Percentiles rank a stretch among this genome's conserved stretches.
phyloP scores from a whole-genome alignment of 2,329 filamentous ascomycete species.

The Penicillium sclerotigenum region DNA sequence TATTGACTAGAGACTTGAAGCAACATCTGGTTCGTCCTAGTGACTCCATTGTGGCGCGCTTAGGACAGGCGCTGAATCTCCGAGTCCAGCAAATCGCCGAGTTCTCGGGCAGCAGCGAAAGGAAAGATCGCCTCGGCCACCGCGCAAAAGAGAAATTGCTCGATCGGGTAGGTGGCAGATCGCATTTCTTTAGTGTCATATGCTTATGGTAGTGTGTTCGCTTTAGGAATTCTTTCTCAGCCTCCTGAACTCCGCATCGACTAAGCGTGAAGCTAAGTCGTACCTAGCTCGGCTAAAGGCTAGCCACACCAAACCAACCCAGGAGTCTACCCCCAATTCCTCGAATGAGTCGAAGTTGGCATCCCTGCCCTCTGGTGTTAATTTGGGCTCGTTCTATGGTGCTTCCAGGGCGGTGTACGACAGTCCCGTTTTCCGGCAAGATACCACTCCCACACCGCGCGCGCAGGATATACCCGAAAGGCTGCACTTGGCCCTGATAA shows the following conservation, averaged over 20 bases:
- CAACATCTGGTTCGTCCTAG: conserved; percentile 20
- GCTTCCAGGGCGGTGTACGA: conserved; percentile 57
- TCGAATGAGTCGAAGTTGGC: conserved; percentile 14
- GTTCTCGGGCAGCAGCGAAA: conserved; percentile 30
- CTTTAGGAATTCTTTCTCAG: conserved; percentile 77
- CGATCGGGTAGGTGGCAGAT: conserved; percentile 35
- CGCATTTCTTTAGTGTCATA: neutral
- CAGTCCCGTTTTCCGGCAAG: conserved; percentile 59
- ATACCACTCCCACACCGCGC: conserved; percentile 44
- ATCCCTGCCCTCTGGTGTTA: conserved; percentile 49
- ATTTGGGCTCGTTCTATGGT: conserved; percentile 60
- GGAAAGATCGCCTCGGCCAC: conserved; percentile 34
- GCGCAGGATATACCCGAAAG: conserved; percentile 43
- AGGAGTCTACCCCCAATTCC: conserved; percentile 31
- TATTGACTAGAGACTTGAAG: conserved; percentile 15
- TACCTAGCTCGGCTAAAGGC: conserved; percentile 82
- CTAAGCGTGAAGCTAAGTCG: conserved; percentile 85
- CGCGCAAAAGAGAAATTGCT: conserved; percentile 45
- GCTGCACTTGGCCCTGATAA: conserved; percentile 79
- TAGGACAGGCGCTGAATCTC: conserved; percentile 17
- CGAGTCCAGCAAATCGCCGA: conserved; percentile 28
- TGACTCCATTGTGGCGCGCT: conserved; percentile 11
- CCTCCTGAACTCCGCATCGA: conserved; percentile 81
- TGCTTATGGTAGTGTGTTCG: conserved; percentile 2
- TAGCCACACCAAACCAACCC: conserved; percentile 33